Evolutionary conservation across 179 eudicot genomes (phyloP).

Genomic region (Silene noctiflora): DNA sequence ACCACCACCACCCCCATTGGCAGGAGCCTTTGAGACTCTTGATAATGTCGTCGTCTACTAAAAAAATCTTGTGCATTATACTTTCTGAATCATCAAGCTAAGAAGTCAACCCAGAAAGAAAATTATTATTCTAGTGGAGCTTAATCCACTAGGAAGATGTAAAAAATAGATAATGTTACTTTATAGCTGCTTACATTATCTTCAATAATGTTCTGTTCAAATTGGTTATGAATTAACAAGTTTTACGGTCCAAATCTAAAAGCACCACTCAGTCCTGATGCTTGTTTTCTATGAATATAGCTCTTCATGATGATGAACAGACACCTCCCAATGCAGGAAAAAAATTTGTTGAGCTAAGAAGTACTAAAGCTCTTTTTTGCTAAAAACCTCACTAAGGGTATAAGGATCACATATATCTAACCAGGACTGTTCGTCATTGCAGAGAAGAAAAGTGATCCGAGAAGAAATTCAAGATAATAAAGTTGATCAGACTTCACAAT

Average conservation of each 20-base stretch:
- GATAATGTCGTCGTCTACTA: not conserved
- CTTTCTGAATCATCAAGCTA: not conserved
- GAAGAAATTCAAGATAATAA: not conserved
- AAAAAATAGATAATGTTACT: not conserved
- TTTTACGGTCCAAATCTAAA: no score
- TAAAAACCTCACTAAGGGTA: not conserved
- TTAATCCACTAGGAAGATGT: not conserved
- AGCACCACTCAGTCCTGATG: no score
- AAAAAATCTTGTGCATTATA: not conserved
- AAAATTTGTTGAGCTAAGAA: not conserved
- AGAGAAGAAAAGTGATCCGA: not conserved
- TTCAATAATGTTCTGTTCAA: not conserved
- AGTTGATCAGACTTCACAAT: not conserved
- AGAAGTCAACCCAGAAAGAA: not conserved
- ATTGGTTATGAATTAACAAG: not conserved
- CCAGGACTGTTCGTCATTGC: not conserved
- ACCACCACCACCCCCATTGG: no score
- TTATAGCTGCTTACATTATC: not conserved
- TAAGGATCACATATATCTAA: not conserved
- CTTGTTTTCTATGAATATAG: not conserved
- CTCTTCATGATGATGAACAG: not conserved
- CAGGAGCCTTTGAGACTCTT: not conserved
- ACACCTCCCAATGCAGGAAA: constrained; percentile 2
- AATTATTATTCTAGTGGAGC: not conserved
- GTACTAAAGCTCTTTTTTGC: not conserved